Evolutionary conservation across 345 rosid genomes (phyloP).

Genomic region (Dipteronia sinensis): DNA sequence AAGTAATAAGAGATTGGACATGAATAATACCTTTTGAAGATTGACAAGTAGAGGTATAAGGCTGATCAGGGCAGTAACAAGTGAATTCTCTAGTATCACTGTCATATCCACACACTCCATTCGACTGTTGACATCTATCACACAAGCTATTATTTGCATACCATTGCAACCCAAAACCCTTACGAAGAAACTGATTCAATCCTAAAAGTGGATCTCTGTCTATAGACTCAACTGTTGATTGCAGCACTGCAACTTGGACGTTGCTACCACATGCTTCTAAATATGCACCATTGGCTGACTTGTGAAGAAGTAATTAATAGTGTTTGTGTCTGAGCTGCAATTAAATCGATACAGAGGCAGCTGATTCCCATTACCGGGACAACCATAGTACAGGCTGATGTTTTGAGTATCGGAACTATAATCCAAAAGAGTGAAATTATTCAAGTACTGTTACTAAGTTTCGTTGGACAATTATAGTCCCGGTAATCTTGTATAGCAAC

Average conservation of each 20-base stretch:
- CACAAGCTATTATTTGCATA: neutral
- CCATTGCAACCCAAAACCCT: conserved; percentile 31
- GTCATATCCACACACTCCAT: conserved; percentile 26
- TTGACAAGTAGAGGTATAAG: neutral
- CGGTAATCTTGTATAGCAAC: conserved; percentile 34
- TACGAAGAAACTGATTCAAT: neutral
- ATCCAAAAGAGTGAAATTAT: neutral
- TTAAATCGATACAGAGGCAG: neutral
- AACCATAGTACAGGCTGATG: conserved; percentile 31
- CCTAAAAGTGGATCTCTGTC: neutral
- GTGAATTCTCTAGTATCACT: neutral
- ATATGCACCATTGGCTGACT: neutral
- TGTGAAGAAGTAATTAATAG: neutral
- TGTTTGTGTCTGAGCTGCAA: neutral
- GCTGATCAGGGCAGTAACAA: conserved; percentile 21
- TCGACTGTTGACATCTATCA: neutral
- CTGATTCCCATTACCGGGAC: neutral
- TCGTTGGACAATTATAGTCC: conserved; percentile 18
- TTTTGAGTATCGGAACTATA: neutral
- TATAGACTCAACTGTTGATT: neutral
- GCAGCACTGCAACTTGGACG: neutral
- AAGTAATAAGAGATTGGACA: too few relatives aligned
- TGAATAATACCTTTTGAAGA: neutral
- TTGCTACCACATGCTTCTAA: neutral
- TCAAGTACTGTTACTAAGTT: neutral